Conservation (phyloP, 495 filamentous ascomycete genomes). For the Xylaria sp. region DNA sequence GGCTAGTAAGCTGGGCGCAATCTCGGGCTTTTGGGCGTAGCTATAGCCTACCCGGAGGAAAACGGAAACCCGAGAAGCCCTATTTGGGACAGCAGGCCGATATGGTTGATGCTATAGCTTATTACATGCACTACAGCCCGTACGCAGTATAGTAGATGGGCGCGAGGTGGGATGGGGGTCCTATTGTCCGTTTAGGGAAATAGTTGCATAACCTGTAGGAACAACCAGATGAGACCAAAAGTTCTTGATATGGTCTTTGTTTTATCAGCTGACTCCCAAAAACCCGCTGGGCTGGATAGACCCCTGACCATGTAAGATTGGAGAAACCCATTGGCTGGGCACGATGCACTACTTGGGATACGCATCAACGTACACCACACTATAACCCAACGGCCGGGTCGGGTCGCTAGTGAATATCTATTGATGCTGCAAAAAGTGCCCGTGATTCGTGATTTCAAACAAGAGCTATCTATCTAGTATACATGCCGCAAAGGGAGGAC, state of each 20-base stretch:
- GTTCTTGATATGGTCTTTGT: slow-evolving; percentile 22
- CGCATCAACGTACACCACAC: slow-evolving; percentile 9
- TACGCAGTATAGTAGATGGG: no score
- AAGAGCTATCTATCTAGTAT: background rate
- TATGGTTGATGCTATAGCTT: background rate
- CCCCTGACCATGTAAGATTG: slow-evolving; percentile 22
- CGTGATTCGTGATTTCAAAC: background rate
- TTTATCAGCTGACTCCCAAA: slow-evolving; percentile 20
- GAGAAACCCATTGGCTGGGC: slow-evolving; percentile 14
- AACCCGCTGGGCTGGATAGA: slow-evolving; percentile 27
- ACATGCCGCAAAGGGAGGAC: slow-evolving; percentile 2
- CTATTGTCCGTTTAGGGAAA: slow-evolving; percentile 16
- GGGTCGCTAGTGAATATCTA: slow-evolving; percentile 15
- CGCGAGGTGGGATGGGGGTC: background rate
- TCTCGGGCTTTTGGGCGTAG: slow-evolving; percentile 11
- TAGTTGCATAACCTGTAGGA: slow-evolving; percentile 4
- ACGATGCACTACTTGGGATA: background rate
- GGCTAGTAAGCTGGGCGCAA: slow-evolving; percentile 23
- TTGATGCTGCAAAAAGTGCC: background rate
- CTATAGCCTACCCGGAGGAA: background rate
- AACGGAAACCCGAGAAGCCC: background rate
- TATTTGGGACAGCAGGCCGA: background rate
- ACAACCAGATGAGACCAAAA: slow-evolving; percentile 3
- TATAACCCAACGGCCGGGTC: slow-evolving; percentile 16
- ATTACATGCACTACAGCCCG: no score